Evolutionary conservation across 2,329 filamentous ascomycete species (phyloP).

Genomic region (Epichloe scottii): DNA sequence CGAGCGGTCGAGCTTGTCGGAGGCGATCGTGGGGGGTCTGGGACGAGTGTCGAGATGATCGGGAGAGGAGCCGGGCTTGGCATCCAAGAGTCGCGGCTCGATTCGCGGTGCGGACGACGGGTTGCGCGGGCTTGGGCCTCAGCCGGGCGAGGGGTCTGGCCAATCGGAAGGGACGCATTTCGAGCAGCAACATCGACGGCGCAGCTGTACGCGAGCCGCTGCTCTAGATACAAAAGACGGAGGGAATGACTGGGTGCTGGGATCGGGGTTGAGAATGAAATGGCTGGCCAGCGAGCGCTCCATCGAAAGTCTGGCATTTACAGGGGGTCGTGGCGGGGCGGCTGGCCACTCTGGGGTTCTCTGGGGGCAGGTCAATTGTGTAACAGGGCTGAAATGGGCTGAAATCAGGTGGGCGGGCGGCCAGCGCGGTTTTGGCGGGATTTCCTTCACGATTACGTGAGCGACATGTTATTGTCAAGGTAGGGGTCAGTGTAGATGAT

Average conservation of each 20-base stretch:
- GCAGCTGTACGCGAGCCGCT: not conserved
- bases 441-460: too few relatives aligned
- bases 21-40: conserved; percentile 15
- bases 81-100: not conserved
- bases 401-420: too few relatives aligned
- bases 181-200: not conserved
- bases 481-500: too few relatives aligned
- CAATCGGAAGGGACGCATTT: not conserved
- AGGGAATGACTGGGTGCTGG: not conserved
- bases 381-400: too few relatives aligned
- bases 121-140: not conserved
- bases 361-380: too few relatives aligned
- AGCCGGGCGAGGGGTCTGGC: not conserved
- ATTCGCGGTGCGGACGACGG: not conserved
- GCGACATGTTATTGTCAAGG: too few relatives aligned
- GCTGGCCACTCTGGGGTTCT: too few relatives aligned
- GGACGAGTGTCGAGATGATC: conserved; percentile 8
- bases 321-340: too few relatives aligned
- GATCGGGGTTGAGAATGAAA: not conserved
- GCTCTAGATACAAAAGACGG: not conserved
- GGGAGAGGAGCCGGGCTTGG: conserved; percentile 9
- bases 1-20: conserved; percentile 20
- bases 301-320: too few relatives aligned
- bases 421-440: too few relatives aligned
- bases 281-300: not conserved